Base-by-base conservation (phyloP, 352 stramenopile genomes). In the Detonula confervacea region DNA sequence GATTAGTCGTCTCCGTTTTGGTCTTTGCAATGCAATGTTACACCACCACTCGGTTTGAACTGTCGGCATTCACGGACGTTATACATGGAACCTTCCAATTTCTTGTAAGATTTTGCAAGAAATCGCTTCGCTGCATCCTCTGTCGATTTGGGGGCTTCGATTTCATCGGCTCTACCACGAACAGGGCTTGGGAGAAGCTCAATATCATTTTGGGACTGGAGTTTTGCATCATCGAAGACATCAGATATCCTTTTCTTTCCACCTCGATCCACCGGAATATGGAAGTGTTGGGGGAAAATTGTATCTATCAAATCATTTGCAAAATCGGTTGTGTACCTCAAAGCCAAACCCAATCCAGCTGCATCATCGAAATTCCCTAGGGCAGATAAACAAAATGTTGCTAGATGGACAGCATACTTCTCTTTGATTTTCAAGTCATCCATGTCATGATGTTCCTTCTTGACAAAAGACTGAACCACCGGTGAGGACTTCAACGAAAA, bases 331-430 rank as follows among this genome's bases (percentile, higher is more conserved):
- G 81, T 56, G 64, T 93, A 91, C 60, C 87, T 87, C 16, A 93
- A 76, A n/a, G 86, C 72, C 51, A 85, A 79, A 20, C 83, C 86
- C 25, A 85, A 42, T 47, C 81, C 68, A 67, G 77, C 64, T 27
- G 64, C 56, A 27, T 87, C 60, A 47, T 86, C 55, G 20, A 94
- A 39, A 47, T 73, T 79, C 11, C 57, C 44, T 0, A 93, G 27
- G 27, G 90, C 91, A 0, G 74, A 69, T 76, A 89, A 65, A 35
- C 79, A 91, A 47, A 95, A 81, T 52, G 82, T 89, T 18, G 90
- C 87, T 39, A 96, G 81, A 81, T 95, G 91, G 11, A 89, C 88
- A 16, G 91, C 88, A 79, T 91, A 95, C 60, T 89, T 93, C 71
- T 90, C 68, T 66, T 88, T 78, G 24, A 71, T 52, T 5, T 44